Conservation (phyloP, 768 basidiomycete genomes). For the Rhodosporidiobolus sp. region DNA sequence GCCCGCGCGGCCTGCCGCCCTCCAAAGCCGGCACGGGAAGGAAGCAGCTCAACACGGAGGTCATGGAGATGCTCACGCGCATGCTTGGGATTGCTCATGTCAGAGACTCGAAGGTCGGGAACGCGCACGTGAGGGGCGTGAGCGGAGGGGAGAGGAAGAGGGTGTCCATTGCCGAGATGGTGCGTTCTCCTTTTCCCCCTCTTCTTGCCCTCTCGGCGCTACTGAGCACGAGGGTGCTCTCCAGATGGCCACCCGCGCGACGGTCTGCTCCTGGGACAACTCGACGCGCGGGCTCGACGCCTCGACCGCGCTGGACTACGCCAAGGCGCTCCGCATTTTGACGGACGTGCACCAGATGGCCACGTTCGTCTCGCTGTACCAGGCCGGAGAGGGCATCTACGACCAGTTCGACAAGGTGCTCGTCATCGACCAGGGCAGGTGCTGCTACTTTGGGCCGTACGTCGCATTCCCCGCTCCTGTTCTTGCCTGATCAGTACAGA, state of each 20-base stretch:
- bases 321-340: slow-evolving; percentile 69
- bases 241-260: slow-evolving; percentile 43
- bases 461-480: neutral
- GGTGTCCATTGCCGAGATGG: slow-evolving; percentile 45
- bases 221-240: too few species aligned
- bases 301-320: slow-evolving; percentile 81
- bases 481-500: too few species aligned
- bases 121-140: slow-evolving; percentile 62
- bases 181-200: slow-evolving; percentile 44
- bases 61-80: slow-evolving; percentile 46
- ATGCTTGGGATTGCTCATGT: slow-evolving; percentile 73
- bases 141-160: slow-evolving; percentile 51
- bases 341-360: slow-evolving; percentile 65
- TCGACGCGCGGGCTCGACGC: slow-evolving; percentile 70
- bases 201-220: fast-evolving
- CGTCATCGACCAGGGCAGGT: slow-evolving; percentile 68
- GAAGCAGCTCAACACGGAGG: slow-evolving; percentile 46
- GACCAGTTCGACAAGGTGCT: slow-evolving; percentile 74
- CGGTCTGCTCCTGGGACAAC: slow-evolving; percentile 54
- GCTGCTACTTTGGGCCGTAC: slow-evolving; percentile 68
- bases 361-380: slow-evolving; percentile 50
- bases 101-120: slow-evolving; percentile 67
- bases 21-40: neutral
- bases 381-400: slow-evolving; percentile 65
- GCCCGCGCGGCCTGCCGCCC: slow-evolving; percentile 31